A percentile compares a stretch with the other conserved stretches of the same genome.
Conservation (phyloP, 2,329 filamentous ascomycete species). For the Fonsecaea monophora region DNA sequence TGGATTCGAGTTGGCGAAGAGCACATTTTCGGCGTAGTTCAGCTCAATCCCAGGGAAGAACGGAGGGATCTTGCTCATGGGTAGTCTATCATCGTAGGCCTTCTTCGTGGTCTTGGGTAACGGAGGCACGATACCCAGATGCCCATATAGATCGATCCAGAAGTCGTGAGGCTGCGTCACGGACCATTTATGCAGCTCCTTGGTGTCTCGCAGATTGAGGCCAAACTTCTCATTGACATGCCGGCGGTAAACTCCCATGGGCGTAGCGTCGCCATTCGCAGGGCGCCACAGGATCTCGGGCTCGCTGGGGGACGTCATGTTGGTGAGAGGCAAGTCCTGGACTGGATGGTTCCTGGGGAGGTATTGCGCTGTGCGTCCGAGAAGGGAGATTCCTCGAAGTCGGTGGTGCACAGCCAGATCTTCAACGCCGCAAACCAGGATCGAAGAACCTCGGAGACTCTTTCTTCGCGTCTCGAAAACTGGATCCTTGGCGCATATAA, state of each 20-base stretch:
- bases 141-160: conserved; percentile 51
- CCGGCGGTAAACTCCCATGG: conserved; percentile 27
- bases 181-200: conserved; percentile 51
- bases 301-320: too few species aligned
- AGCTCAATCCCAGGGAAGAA: conserved; percentile 48
- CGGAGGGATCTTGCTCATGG: conserved; percentile 47
- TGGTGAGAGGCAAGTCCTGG: too few species aligned
- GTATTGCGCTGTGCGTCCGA: too few species aligned
- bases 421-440: too few species aligned
- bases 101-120: conserved; percentile 43
- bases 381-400: too few species aligned
- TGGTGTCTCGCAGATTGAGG: conserved; percentile 35
- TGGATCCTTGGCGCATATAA: too few species aligned
- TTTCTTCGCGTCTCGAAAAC: too few species aligned
- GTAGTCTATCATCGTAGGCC: conserved; percentile 48
- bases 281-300: too few species aligned
- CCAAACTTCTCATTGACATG: conserved; percentile 31
- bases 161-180: conserved; percentile 50
- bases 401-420: too few species aligned
- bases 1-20: conserved; percentile 44
- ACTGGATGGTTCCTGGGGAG: too few species aligned
- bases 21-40: conserved; percentile 52
- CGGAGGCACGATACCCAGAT: conserved; percentile 43
- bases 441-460: too few species aligned
- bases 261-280: conserved; percentile 3